Evolutionary conservation across 1,284 basidiomycete species (phyloP).

Genomic region (Anthracocystis panici-leucophaei): DNA sequence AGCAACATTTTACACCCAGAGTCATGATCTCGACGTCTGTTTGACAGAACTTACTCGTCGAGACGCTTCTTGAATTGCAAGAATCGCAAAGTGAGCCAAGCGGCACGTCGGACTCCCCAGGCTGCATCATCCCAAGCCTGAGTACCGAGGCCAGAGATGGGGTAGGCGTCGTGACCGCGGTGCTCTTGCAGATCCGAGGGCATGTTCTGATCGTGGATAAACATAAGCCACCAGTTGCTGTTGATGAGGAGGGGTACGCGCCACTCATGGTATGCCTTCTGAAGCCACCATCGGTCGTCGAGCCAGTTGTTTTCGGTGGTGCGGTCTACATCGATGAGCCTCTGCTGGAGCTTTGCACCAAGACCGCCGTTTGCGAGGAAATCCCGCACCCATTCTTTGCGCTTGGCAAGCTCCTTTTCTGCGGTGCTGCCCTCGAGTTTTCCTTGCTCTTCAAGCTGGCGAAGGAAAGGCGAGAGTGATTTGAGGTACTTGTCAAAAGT

Average conservation of each 20-base stretch:
- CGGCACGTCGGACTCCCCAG: slow-evolving; percentile 89
- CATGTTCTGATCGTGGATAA: slow-evolving; percentile 74
- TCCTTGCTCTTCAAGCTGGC: slow-evolving; percentile 71
- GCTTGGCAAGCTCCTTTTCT: slow-evolving; percentile 75
- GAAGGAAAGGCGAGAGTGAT: slow-evolving; percentile 84
- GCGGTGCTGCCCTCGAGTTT: slow-evolving; percentile 74
- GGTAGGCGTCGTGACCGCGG: slow-evolving; percentile 63
- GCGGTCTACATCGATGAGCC: slow-evolving; percentile 85
- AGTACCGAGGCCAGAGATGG: slow-evolving; percentile 38
- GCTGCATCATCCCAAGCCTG: slow-evolving; percentile 68
- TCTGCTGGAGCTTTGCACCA: slow-evolving; percentile 80
- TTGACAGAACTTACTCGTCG: slow-evolving; percentile 72
- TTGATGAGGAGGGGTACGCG: slow-evolving; percentile 87
- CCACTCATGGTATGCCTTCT: slow-evolving; percentile 90
- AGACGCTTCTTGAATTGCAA: slow-evolving; percentile 83
- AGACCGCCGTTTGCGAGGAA: slow-evolving; percentile 78
- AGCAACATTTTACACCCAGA: slow-evolving; percentile 1
- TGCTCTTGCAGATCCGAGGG: slow-evolving; percentile 65
- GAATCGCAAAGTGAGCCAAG: slow-evolving; percentile 83
- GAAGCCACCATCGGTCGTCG: slow-evolving; percentile 92
- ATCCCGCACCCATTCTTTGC: slow-evolving; percentile 78
- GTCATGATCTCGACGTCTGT: not conserved
- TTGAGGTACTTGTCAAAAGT: slow-evolving; percentile 84
- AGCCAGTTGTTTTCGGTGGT: slow-evolving; percentile 92
- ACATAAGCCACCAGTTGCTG: slow-evolving; percentile 98